phyloP scores from a whole-genome alignment of 1,139 yeast species.

The Debaryomycetaceae sp. region DNA sequence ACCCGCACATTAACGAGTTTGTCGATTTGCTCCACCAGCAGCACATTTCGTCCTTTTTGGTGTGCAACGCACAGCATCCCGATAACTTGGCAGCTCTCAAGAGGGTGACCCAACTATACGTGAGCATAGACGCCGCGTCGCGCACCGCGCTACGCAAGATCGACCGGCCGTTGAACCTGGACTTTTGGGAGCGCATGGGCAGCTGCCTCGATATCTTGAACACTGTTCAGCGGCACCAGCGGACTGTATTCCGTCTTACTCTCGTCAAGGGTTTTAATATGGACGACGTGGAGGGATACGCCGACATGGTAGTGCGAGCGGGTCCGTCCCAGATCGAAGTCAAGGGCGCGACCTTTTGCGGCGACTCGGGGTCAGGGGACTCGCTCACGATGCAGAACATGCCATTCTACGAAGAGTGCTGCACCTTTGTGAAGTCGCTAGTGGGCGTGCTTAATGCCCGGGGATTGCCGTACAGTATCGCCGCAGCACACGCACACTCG shows the following conservation, averaged over 20 bases:
- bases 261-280: slow-evolving; percentile 88
- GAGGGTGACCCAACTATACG: slow-evolving; percentile 83
- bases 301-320: slow-evolving; percentile 76
- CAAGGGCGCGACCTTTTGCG: slow-evolving; percentile 92
- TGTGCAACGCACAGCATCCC: slow-evolving; percentile 95
- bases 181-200: slow-evolving; percentile 85
- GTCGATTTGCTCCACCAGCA: slow-evolving; percentile 67
- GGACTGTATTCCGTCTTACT: slow-evolving; percentile 86
- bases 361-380: slow-evolving; percentile 71
- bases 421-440: slow-evolving; percentile 55
- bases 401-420: slow-evolving; percentile 89
- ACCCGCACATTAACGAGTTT: slow-evolving; percentile 83
- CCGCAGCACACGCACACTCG: slow-evolving; percentile 94
- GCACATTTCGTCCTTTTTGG: slow-evolving; percentile 76
- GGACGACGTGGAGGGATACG: slow-evolving; percentile 75
- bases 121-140: slow-evolving; percentile 87
- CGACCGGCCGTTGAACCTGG: slow-evolving; percentile 81
- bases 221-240: slow-evolving; percentile 63
- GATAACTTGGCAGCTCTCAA: slow-evolving; percentile 58
- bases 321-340: slow-evolving; percentile 83
- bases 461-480: slow-evolving; percentile 66
- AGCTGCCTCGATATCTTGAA: slow-evolving; percentile 71
- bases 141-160: slow-evolving; percentile 69
- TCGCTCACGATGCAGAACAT: slow-evolving; percentile 92
- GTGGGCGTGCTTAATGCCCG: slow-evolving; percentile 47